Evolutionary conservation across 352 stramenopile genomes (phyloP).

Genomic region (Peronospora tabacina): DNA sequence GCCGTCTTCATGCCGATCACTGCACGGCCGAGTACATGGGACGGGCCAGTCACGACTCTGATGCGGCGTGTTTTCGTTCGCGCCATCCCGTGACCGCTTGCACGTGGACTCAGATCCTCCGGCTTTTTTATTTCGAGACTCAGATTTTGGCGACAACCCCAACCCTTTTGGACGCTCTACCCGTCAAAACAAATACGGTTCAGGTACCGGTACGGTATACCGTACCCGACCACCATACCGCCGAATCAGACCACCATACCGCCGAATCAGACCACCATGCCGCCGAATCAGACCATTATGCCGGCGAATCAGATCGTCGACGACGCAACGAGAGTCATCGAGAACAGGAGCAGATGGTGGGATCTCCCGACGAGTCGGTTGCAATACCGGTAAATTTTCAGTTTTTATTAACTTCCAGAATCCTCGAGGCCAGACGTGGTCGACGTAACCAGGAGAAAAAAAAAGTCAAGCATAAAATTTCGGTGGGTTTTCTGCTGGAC

Average conservation of each 20-base stretch:
- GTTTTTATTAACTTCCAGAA: slow-evolving; percentile 32
- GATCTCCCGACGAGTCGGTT: background rate
- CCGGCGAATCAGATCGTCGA: slow-evolving; percentile 1
- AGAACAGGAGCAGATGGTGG: slow-evolving; percentile 15
- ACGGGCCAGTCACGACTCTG: slow-evolving; percentile 36
- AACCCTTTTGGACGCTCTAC: slow-evolving; percentile 16
- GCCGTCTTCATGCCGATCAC: slow-evolving; percentile 47
- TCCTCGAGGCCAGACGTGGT: slow-evolving; percentile 34
- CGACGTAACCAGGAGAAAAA: slow-evolving; percentile 30
- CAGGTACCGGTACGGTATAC: slow-evolving; percentile 1
- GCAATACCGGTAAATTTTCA: slow-evolving; percentile 26
- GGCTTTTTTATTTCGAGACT: slow-evolving; percentile 53
- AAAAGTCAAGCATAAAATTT: slow-evolving; percentile 40
- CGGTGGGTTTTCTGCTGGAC: slow-evolving; percentile 43
- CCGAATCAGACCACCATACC: slow-evolving; percentile 6
- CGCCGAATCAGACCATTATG: slow-evolving; percentile 7
- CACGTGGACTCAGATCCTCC: slow-evolving; percentile 9
- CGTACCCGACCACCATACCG: slow-evolving; percentile 5
- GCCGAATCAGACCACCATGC: slow-evolving; percentile 8
- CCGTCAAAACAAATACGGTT: slow-evolving; percentile 13
- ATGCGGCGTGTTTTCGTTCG: slow-evolving; percentile 47
- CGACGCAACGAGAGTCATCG: slow-evolving; percentile 14
- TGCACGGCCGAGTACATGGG: slow-evolving; percentile 54
- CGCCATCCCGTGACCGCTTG: slow-evolving; percentile 16
- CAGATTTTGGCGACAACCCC: slow-evolving; percentile 35